Evolutionary conservation across 257 asterid species (phyloP), one percentile per base, ranked within the genome.

Genomic region (Henckelia pumila): DNA sequence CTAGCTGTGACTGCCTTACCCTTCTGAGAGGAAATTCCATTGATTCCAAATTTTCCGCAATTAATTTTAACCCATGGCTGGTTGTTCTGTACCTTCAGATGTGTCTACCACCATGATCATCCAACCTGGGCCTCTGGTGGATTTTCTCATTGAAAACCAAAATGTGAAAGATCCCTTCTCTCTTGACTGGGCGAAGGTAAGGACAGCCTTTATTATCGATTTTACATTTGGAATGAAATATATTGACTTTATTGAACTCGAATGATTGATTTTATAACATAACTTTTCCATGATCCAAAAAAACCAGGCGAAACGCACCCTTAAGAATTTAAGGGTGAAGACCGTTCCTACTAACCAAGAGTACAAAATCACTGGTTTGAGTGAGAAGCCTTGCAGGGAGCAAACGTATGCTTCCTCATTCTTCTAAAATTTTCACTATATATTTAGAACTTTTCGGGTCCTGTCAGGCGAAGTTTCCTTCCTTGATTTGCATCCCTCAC

Each of bases 61-160:
- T 22, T 58, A 22, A 52, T 69, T 44, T 28, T 55, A 40, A 13
- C 50, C 50, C 33, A 28, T 10, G 49, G 33, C 28, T 56, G 60
- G 66, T 17, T 64, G 56, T 71, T 23, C 55, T 8, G 28, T 67
- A 28, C 30, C 71, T 26, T 6, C 84, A 90, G 97, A 90, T 75
- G 97, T 90, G 28, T 85, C 97, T 9, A 90, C 97, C 7, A 90
- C 97, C 20, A 90, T 90, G 97, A 88, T 88, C 33, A 86, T 90
- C 73, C 88, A 84, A 75, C 97, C 97, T 56, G 97, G 97, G 47
- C 87, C 89, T 17, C 85, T 90, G 55, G 87, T 70, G 0, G 95
- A 87, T 74, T 90, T 90, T 75, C 76, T 91, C 68, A 78, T 83
- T 62, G 88, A 89, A 7, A 92, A 87, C 75, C 98, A 92, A 75